Conservation (phyloP, 192 early-diverging fungal genomes). For the Coemansia sp. region DNA sequence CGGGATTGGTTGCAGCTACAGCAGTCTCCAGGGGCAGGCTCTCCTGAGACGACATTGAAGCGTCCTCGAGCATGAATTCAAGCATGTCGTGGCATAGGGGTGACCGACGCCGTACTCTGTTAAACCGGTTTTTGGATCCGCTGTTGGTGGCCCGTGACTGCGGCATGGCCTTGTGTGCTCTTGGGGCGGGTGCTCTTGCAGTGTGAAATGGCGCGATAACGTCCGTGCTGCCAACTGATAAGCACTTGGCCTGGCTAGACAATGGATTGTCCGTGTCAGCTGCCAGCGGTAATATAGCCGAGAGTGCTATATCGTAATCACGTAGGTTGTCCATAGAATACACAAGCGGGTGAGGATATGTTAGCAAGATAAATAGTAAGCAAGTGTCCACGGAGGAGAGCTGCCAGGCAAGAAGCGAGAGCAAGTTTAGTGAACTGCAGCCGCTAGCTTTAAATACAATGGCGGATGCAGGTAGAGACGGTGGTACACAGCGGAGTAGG, state of each 20-base stretch:
- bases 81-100: constrained; percentile 52
- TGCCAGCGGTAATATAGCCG: not conserved
- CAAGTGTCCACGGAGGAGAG: not conserved
- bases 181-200: constrained; percentile 3
- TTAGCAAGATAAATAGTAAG: not conserved
- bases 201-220: constrained; percentile 40
- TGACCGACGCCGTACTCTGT: constrained; percentile 43
- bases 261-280: not conserved
- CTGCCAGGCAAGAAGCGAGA: not conserved
- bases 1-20: not conserved
- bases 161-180: not conserved
- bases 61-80: constrained; percentile 46
- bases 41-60: constrained; percentile 46
- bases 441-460: not conserved
- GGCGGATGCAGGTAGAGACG: not conserved
- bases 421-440: not conserved
- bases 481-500: not conserved
- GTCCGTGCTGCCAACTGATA: constrained; percentile 4
- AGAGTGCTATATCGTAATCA: not conserved
- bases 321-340: not conserved
- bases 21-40: constrained; percentile 19
- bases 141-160: constrained; percentile 7
- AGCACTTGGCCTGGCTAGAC: not conserved
- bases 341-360: not conserved
- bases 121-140: constrained; percentile 20